These are phyloP conservation scores for Saccharomyces eubayanus DNA, from an alignment of 805 yeast species.

Conservation along the genomic window DNA sequence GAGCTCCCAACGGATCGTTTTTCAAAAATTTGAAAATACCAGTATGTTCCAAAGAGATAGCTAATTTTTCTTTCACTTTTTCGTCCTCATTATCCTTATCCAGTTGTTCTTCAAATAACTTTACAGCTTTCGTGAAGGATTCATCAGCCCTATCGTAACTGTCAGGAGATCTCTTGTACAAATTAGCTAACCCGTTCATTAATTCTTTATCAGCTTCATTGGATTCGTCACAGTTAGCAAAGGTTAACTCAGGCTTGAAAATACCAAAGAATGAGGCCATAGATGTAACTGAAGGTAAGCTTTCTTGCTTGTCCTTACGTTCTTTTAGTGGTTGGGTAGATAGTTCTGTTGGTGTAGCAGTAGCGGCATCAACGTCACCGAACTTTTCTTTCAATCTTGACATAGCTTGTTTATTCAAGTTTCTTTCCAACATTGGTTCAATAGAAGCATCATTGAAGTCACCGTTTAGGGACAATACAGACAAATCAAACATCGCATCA, in stretches of 20 bases:
- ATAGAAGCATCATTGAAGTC: constrained; percentile 71
- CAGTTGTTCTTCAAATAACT: constrained; percentile 32
- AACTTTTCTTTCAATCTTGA: constrained; percentile 57
- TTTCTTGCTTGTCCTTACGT: constrained; percentile 34
- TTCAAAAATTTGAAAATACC: constrained; percentile 81
- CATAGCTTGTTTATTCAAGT: constrained; percentile 71
- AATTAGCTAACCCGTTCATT: constrained; percentile 52
- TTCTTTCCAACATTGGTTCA: constrained; percentile 79
- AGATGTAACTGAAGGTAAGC: constrained; percentile 76
- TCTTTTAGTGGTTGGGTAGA: constrained; percentile 1
- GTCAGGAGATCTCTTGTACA: constrained; percentile 37
- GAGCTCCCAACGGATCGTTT: constrained; percentile 59
- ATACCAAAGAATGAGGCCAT: constrained; percentile 82
- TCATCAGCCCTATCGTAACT: constrained; percentile 34
- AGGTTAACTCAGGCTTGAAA: constrained; percentile 49
- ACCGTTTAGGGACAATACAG: constrained; percentile 79
- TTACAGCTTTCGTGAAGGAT: constrained; percentile 48
- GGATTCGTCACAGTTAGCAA: constrained; percentile 42
- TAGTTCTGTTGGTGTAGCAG: constrained; percentile 1
- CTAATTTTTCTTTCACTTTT: constrained; percentile 34
- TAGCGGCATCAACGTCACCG: constrained; percentile 23
- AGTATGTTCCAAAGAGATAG: constrained; percentile 74
- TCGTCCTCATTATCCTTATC: constrained; percentile 22
- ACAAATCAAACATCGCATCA: constrained; percentile 86
- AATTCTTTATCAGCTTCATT: constrained; percentile 59